Evolutionary conservation across 2,329 filamentous ascomycete genomes (phyloP).

Genomic region (Arthrobotrys iridis): DNA sequence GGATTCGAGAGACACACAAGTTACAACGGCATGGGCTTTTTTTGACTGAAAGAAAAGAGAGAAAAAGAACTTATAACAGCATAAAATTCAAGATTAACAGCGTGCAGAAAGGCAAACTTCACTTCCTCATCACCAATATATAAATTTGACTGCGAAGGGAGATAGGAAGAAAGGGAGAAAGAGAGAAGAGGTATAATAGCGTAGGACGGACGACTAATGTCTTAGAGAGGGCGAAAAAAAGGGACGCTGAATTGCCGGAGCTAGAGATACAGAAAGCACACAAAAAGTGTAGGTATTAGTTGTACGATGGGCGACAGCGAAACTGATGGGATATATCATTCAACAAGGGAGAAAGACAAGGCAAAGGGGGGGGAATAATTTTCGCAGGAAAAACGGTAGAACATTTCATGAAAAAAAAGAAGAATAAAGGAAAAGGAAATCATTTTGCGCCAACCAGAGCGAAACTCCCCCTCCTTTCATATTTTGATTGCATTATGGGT

Average conservation of each 20-base stretch:
- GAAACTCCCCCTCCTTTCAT: conserved; percentile 40
- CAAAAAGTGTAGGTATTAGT: conserved; percentile 12
- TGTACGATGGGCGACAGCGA: not conserved
- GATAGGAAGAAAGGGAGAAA: too few species aligned
- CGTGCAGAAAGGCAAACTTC: too few species aligned
- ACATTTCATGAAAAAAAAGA: conserved; percentile 9
- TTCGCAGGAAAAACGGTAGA: conserved; percentile 43
- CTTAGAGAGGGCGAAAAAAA: not conserved
- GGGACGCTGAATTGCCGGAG: conserved; percentile 40
- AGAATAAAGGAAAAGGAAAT: conserved; percentile 12
- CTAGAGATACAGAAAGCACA: not conserved
- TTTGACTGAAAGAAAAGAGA: conserved; percentile 3
- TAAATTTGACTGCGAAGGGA: too few species aligned
- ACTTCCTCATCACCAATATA: too few species aligned
- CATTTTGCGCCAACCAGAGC: conserved; percentile 42
- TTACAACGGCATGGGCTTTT: too few species aligned
- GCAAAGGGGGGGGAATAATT: conserved; percentile 41
- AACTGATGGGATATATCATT: conserved; percentile 32
- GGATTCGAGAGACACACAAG: too few species aligned
- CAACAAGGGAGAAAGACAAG: not conserved
- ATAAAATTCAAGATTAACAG: too few species aligned
- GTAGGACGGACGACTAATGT: not conserved
- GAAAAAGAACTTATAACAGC: too few species aligned
- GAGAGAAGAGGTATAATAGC: not conserved
- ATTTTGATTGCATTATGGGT: conserved; percentile 39